A percentile compares a stretch with the other conserved stretches of the same genome.
Conservation (phyloP, 305 asterid species). For the Plantago lanceolata region DNA sequence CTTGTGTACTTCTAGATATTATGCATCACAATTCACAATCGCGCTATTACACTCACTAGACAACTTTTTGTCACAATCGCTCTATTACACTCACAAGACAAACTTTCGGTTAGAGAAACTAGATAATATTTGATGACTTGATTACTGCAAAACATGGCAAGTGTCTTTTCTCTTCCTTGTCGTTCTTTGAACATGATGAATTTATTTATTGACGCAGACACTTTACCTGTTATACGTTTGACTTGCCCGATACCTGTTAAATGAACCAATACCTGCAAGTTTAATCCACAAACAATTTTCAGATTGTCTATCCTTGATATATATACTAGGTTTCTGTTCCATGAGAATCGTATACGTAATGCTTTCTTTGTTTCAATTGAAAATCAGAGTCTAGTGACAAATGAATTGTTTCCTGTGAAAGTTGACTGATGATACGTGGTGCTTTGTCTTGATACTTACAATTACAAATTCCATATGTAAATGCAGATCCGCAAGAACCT, state of each 20-base stretch:
- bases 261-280: neutral
- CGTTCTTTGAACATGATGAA: neutral
- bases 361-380: neutral
- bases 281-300: neutral
- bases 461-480: constrained; percentile 16
- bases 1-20: neutral
- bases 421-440: neutral
- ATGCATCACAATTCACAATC: neutral
- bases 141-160: neutral
- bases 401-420: neutral
- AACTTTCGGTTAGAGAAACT: neutral
- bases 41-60: neutral
- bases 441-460: neutral
- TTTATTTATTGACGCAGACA: neutral
- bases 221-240: neutral
- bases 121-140: neutral
- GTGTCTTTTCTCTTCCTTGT: neutral
- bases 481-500: constrained; percentile 76
- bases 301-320: too few species aligned
- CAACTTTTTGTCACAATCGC: too few species aligned
- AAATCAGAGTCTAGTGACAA: neutral
- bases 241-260: neutral
- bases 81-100: neutral
- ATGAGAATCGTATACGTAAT: neutral
- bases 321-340: too few species aligned